Evolutionary conservation across 257 asterid genomes (phyloP), one percentile per base, ranked within the genome.

Genomic region (Petunia secreta): DNA sequence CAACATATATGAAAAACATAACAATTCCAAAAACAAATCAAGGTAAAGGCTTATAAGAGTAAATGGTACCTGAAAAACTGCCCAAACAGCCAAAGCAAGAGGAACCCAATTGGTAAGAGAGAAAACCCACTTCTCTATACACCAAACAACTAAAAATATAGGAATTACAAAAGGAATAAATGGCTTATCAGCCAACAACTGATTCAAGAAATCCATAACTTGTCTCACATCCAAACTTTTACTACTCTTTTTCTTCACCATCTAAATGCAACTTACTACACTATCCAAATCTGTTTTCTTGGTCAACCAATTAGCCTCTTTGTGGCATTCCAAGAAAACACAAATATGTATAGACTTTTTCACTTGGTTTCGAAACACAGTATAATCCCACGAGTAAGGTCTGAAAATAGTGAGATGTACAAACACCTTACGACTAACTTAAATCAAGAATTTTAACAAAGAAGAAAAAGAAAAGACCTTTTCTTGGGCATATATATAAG

Each of bases 101-200:
- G 94, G 91, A 80, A 94, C 93, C 99, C 99, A 96, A 86, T 86
- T 91, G 4, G 99, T 91, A 8, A 92, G 86, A 80, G 94, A 85
- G 88, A 94, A 92, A 55, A 94, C 84, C 95, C 97, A 96, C 84
- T 85, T 94, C 89, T 96, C 99, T 78, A 96, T 87, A 37, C 63
- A 87, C 98, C 99, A 96, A 74, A 91, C 82, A 77, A 92, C 77
- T 1, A 96, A 63, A 83, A 92, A 79, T 63, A 90, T 6, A 68
- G 97, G 98, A 77, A 94, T 80, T 52, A 81, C 83, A 79, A 84
- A 77, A 15, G 93, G 95, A 84, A 94, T 87, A 79, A 92, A 83
- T 82, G 98, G 98, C 83, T 87, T 95, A 57, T 96, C 92, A 77
- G 83, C 88, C 54, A 91, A 7, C 84, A 94, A 71, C 69, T 90